Percentiles rank a stretch among this genome's conserved stretches.
Conservation (phyloP, 129 eudicot genomes). For the Helianthus tuberosus region DNA sequence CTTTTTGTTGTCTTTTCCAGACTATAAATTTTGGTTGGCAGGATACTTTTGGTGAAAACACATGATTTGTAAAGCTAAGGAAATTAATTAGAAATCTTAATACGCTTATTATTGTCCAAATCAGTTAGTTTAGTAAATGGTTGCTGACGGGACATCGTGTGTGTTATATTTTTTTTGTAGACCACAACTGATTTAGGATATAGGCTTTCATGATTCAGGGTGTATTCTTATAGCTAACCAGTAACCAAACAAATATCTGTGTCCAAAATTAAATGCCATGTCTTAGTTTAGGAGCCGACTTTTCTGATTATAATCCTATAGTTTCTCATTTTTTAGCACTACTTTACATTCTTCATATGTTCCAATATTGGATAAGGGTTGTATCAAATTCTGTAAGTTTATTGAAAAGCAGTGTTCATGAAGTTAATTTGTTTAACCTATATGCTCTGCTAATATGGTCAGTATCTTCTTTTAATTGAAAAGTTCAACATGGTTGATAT, state of each 20-base stretch:
- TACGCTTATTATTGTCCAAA: neutral
- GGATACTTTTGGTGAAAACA: neutral
- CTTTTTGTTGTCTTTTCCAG: conserved; percentile 8
- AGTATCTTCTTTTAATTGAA: too few species aligned
- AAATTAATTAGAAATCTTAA: neutral
- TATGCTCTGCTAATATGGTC: too few species aligned
- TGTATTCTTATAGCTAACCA: too few species aligned
- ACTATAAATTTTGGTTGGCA: neutral
- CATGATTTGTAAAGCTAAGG: neutral
- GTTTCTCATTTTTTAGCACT: neutral
- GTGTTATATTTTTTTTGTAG: neutral
- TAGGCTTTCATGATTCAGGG: too few species aligned
- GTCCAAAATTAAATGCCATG: neutral
- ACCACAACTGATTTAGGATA: neutral
- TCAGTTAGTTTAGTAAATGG: neutral
- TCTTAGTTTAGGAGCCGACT: neutral
- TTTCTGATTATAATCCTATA: neutral
- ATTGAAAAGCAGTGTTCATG: neutral
- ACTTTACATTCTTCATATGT: neutral
- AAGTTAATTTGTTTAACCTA: neutral
- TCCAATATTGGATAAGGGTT: neutral
- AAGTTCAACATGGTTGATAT: too few species aligned
- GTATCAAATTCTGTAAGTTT: neutral
- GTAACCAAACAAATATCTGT: too few species aligned
- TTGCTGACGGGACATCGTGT: neutral